phyloP scores from a whole-genome alignment of 169 alveolate genomes.

The Eimeria acervulina region DNA sequence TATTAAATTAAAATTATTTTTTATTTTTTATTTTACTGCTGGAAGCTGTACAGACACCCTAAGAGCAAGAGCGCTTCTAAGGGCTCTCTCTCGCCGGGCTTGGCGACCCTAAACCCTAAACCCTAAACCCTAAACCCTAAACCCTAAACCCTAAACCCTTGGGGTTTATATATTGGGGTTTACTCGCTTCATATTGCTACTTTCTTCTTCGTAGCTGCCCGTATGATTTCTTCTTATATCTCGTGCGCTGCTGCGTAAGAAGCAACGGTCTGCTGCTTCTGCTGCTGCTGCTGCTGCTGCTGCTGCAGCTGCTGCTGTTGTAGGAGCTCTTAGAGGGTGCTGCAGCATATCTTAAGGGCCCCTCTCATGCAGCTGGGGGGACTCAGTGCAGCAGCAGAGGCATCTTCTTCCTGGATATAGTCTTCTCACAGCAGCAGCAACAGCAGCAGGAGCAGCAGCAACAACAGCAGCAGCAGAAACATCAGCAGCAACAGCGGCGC shows the following conservation, averaged over 20 bases:
- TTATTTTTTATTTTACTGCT: not conserved
- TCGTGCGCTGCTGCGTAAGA: not conserved
- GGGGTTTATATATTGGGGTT: not conserved
- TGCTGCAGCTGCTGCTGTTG: not conserved
- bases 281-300: slow-evolving; percentile 11
- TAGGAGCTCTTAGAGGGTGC: not conserved
- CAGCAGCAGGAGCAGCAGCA: too few relatives aligned
- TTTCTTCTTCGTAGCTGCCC: not conserved
- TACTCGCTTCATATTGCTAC: not conserved
- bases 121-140: not conserved
- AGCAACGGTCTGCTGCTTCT: too few relatives aligned
- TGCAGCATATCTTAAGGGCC: too few relatives aligned
- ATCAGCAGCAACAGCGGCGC: not conserved
- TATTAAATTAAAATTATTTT: too few relatives aligned
- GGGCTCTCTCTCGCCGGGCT: not conserved
- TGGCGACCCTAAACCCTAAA: not conserved
- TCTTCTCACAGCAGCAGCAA: too few relatives aligned
- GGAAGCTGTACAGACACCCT: not conserved
- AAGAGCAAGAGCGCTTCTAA: not conserved
- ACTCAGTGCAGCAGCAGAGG: not conserved
- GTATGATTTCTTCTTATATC: not conserved
- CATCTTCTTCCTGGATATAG: too few relatives aligned
- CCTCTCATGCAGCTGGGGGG: not conserved
- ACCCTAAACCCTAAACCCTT: not conserved
- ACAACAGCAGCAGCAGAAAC: not conserved